Percentiles rank a stretch among this genome's conserved stretches.
phyloP scores from a whole-genome alignment of 208 protist genomes.

The Leptomonas seymouri region DNA sequence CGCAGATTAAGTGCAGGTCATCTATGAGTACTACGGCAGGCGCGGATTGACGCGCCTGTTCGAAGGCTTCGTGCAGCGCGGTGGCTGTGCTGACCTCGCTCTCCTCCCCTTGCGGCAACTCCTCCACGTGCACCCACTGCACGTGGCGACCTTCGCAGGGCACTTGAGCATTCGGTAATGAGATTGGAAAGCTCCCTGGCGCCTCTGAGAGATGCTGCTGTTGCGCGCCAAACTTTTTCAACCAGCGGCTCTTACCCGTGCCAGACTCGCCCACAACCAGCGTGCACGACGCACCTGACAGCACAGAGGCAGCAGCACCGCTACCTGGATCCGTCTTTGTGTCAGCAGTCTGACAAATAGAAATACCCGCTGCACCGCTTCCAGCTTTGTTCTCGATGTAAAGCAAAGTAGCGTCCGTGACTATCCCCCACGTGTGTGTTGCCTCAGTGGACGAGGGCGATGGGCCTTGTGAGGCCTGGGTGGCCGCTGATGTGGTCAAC shows the following conservation, averaged over 20 bases:
- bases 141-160: slow-evolving; percentile 5
- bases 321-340: neutral
- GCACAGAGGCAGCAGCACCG: neutral
- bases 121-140: slow-evolving; percentile 39
- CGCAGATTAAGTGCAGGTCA: slow-evolving; percentile 63
- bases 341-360: neutral
- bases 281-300: slow-evolving; percentile 6
- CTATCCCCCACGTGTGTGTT: slow-evolving; percentile 18
- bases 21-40: slow-evolving; percentile 74
- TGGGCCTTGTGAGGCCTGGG: neutral
- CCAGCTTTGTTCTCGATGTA: neutral
- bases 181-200: neutral
- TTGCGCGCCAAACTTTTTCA: slow-evolving; percentile 12
- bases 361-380: neutral
- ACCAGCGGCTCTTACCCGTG: slow-evolving; percentile 48
- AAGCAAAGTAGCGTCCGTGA: slow-evolving; percentile 36
- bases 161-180: neutral
- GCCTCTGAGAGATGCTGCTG: neutral
- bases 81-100: slow-evolving; percentile 78
- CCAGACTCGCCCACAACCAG: slow-evolving; percentile 53
- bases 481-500: neutral
- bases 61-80: slow-evolving; percentile 93
- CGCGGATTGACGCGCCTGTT: slow-evolving; percentile 76
- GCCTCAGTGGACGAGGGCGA: neutral
- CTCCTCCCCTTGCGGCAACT: slow-evolving; percentile 44